Percentiles rank a stretch among this genome's conserved stretches.
Evolutionary conservation across 495 filamentous ascomycete species (phyloP).

Genomic region (Penicillium canariense): DNA sequence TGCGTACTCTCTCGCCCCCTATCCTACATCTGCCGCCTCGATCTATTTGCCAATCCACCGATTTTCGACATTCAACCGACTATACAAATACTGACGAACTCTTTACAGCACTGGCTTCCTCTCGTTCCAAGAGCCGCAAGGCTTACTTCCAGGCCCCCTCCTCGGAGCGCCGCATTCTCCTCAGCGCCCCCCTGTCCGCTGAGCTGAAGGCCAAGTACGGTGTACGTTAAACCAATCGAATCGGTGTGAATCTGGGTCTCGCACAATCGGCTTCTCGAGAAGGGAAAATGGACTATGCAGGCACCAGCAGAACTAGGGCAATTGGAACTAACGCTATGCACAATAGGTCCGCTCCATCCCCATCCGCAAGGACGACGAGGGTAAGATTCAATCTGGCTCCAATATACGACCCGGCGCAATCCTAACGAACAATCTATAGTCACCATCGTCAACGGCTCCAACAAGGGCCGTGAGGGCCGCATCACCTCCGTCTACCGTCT

Average conservation of each 20-base stretch:
- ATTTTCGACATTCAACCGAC: background rate
- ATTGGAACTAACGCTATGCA: constrained; percentile 15
- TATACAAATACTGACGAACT: constrained; percentile 26
- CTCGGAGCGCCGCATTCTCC: constrained; percentile 84
- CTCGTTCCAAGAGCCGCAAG: constrained; percentile 95
- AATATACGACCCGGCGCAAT: background rate
- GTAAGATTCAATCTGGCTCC: background rate
- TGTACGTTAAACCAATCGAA: constrained; percentile 50
- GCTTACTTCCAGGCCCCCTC: constrained; percentile 93
- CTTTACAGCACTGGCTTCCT: constrained; percentile 65
- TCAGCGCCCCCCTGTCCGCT: constrained; percentile 91
- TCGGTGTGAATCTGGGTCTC: constrained; percentile 10
- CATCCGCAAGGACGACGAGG: constrained; percentile 97
- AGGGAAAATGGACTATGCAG: constrained; percentile 1
- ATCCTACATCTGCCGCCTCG: background rate
- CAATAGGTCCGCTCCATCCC: constrained; percentile 89
- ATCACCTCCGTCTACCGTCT: constrained; percentile 95
- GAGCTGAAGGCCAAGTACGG: constrained; percentile 96
- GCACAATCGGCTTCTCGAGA: constrained; percentile 3
- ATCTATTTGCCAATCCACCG: constrained; percentile 9
- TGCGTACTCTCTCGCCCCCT: constrained; percentile 24
- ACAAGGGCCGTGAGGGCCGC: constrained; percentile 94
- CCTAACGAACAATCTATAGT: constrained; percentile 29
- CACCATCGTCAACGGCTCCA: constrained; percentile 75
- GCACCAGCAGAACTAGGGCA: constrained; percentile 4